Evolutionary conservation across 352 stramenopile species (phyloP).

Genomic region (Globisporangium uncinulatum): DNA sequence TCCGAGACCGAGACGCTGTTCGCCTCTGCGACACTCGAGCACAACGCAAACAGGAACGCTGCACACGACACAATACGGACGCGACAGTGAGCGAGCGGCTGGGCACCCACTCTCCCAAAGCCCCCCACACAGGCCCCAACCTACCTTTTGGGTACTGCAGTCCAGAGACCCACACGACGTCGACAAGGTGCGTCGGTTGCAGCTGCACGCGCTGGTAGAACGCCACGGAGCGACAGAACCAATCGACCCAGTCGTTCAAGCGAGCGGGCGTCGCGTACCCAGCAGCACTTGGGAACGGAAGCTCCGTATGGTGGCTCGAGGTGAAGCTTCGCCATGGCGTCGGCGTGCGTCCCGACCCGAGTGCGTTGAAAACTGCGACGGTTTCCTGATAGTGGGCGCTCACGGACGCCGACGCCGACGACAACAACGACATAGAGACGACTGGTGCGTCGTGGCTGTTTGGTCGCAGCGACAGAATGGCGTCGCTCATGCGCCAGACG

Average conservation of each 20-base stretch:
- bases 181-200: conserved; percentile 10
- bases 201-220: conserved; percentile 29
- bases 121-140: not conserved
- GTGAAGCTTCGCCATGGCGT: conserved; percentile 9
- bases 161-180: conserved; percentile 29
- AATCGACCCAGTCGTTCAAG: conserved; percentile 21
- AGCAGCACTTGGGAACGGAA: not conserved
- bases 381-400: conserved; percentile 9
- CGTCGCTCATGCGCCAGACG: conserved; percentile 33
- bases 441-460: conserved; percentile 14
- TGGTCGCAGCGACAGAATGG: conserved; percentile 22
- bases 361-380: conserved; percentile 13
- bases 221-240: conserved; percentile 21
- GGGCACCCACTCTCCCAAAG: not conserved
- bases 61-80: not conserved
- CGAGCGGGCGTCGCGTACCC: conserved; percentile 18
- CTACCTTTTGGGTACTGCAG: conserved; percentile 42
- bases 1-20: conserved; percentile 7
- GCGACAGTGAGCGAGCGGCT: not conserved
- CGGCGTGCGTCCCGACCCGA: conserved; percentile 3
- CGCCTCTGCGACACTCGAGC: conserved; percentile 20
- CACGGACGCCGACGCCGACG: conserved; percentile 1
- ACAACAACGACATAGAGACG: not conserved
- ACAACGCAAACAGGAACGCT: conserved; percentile 36
- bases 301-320: conserved; percentile 5